A percentile compares a stretch with the other conserved stretches of the same genome.
Evolutionary conservation across 352 stramenopile species (phyloP).

Genomic region (Phytophthora ramorum): DNA sequence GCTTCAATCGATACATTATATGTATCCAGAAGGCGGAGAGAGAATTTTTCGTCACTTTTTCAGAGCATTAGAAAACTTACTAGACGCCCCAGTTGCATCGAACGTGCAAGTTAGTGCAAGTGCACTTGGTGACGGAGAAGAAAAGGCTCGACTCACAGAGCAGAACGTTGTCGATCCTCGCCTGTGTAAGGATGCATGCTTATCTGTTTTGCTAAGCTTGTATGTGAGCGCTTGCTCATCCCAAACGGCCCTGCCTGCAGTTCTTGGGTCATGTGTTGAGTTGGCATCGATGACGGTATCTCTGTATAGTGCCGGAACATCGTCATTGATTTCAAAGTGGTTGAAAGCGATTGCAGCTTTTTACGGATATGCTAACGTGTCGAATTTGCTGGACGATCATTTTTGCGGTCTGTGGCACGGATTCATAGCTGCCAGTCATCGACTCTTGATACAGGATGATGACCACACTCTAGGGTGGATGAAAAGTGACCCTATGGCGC

Average conservation of each 20-base stretch:
- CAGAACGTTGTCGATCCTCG: slow-evolving; percentile 24
- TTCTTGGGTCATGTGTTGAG: slow-evolving; percentile 57
- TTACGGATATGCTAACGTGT: slow-evolving; percentile 56
- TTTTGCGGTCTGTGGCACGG: slow-evolving; percentile 69
- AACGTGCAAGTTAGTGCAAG: slow-evolving; percentile 7
- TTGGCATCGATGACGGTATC: slow-evolving; percentile 46
- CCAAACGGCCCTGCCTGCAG: slow-evolving; percentile 56
- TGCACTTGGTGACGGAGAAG: slow-evolving; percentile 1
- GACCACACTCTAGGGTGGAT: slow-evolving; percentile 31
- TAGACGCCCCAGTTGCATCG: slow-evolving; percentile 26
- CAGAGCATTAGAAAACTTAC: slow-evolving; percentile 32
- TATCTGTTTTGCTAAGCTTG: slow-evolving; percentile 60
- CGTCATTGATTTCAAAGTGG: slow-evolving; percentile 55
- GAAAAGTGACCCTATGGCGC: slow-evolving; percentile 17
- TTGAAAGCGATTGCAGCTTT: slow-evolving; percentile 47
- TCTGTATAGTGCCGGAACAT: slow-evolving; percentile 43
- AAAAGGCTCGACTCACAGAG: slow-evolving; percentile 1
- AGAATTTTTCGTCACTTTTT: slow-evolving; percentile 68
- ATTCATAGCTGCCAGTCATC: slow-evolving; percentile 34
- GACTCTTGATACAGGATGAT: slow-evolving; percentile 4
- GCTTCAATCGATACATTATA: slow-evolving; percentile 80
- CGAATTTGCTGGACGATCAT: slow-evolving; percentile 67
- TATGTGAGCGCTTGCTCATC: slow-evolving; percentile 76
- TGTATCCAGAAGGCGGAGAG: slow-evolving; percentile 76
- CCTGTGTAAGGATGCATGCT: slow-evolving; percentile 42